A percentile compares a stretch with the other conserved stretches of the same genome.
Evolutionary conservation across 108 stramenopile species (phyloP).

Genomic region (Parmales sp.): DNA sequence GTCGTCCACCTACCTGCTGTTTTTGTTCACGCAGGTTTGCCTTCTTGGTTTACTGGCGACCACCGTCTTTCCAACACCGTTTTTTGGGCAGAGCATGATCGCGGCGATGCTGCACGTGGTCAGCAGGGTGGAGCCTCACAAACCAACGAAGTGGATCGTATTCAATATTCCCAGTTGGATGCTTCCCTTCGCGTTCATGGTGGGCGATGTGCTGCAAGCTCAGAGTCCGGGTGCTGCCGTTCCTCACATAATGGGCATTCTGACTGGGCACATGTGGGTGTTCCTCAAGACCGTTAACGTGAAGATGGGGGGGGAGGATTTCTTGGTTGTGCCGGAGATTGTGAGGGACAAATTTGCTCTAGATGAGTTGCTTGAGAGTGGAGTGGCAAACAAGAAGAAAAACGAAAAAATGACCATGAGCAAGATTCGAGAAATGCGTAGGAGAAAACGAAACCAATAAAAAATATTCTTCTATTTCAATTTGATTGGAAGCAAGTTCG

Average conservation of each 20-base stretch:
- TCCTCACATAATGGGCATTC: slow-evolving; percentile 74
- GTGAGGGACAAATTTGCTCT: slow-evolving; percentile 37
- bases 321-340: slow-evolving; percentile 64
- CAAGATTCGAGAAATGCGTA: too few relatives aligned
- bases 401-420: too few relatives aligned
- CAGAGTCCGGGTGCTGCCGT: slow-evolving; percentile 47
- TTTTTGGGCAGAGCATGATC: too few relatives aligned
- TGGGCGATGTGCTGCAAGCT: slow-evolving; percentile 66
- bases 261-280: slow-evolving; percentile 70
- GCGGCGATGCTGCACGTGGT: slow-evolving; percentile 79
- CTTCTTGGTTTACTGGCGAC: not conserved
- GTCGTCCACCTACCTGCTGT: slow-evolving; percentile 59
- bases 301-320: slow-evolving; percentile 70
- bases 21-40: slow-evolving; percentile 51
- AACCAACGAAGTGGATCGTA: slow-evolving; percentile 74
- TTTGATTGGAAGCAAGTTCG: too few relatives aligned
- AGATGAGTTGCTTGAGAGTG: too few relatives aligned
- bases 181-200: slow-evolving; percentile 72
- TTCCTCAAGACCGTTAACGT: slow-evolving; percentile 76
- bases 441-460: too few relatives aligned
- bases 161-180: slow-evolving; percentile 77
- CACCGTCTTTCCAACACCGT: not conserved
- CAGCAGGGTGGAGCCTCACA: slow-evolving; percentile 64
- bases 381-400: too few relatives aligned
- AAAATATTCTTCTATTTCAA: too few relatives aligned